These are phyloP conservation scores for Setomelanomma holmii DNA, from an alignment of 2,329 filamentous ascomycete genomes.

Conservation along the genomic window DNA sequence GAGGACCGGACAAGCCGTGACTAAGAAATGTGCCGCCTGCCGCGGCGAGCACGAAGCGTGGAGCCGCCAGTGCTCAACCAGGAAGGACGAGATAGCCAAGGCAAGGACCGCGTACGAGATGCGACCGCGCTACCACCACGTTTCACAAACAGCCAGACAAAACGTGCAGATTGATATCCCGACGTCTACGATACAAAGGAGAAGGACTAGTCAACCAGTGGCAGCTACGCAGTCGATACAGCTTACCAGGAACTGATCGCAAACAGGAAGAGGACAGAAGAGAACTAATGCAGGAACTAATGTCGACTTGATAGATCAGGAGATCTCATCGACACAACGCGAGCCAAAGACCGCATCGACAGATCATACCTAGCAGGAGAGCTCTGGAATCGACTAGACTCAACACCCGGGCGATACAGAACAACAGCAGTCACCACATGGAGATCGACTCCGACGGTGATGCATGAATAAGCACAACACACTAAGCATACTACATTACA, in stretches of 20 bases:
- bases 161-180: constrained; percentile 2
- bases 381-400: constrained; percentile 10
- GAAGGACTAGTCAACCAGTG: neutral
- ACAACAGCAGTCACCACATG: constrained; percentile 12
- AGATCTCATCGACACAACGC: neutral
- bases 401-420: constrained; percentile 6
- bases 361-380: constrained; percentile 11
- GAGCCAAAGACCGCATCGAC: constrained; percentile 9
- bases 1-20: constrained; percentile 6
- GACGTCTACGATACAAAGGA: neutral
- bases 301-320: constrained; percentile 3
- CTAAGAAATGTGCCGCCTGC: constrained; percentile 21
- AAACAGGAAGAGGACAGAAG: constrained; percentile 11
- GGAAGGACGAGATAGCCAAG: constrained; percentile 19
- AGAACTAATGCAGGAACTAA: constrained; percentile 8
- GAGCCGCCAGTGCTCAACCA: constrained; percentile 17
- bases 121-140: constrained; percentile 10
- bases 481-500: constrained; percentile 30
- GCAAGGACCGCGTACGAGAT: constrained; percentile 17
- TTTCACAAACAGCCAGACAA: constrained; percentile 1
- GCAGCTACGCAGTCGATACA: neutral
- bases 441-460: constrained; percentile 14
- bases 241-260: constrained; percentile 6
- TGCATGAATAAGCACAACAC: constrained; percentile 17
- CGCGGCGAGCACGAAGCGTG: constrained; percentile 18